phyloP scores from a whole-genome alignment of 2,329 filamentous ascomycete genomes.

The Aspergillus floridensis region DNA sequence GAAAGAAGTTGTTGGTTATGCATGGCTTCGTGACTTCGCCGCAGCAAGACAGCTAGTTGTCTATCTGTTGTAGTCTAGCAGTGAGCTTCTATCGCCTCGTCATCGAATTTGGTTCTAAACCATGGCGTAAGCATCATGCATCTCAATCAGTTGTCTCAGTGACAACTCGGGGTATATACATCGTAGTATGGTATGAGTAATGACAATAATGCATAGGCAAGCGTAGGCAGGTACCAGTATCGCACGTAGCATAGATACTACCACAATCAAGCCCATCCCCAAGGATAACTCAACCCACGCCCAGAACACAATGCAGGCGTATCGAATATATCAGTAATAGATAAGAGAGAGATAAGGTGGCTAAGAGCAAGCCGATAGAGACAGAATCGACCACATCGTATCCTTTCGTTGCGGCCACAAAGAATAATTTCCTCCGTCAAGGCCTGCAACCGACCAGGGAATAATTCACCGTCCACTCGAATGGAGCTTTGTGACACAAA shows the following conservation, averaged over 20 bases:
- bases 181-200: not conserved
- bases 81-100: too few species aligned
- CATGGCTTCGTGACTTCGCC: too few species aligned
- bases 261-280: not conserved
- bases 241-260: not conserved
- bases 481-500: not conserved
- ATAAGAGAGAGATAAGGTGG: not conserved
- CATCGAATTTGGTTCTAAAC: too few species aligned
- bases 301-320: not conserved
- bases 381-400: not conserved
- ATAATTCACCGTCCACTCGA: not conserved
- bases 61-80: too few species aligned
- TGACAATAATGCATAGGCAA: not conserved
- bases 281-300: not conserved
- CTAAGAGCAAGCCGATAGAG: not conserved
- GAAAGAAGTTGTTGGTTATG: too few species aligned
- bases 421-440: not conserved
- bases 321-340: not conserved
- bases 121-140: not conserved
- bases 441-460: not conserved
- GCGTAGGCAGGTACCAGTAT: not conserved
- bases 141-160: not conserved
- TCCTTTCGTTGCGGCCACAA: not conserved
- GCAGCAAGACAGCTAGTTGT: too few species aligned
- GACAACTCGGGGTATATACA: not conserved